phyloP scores from a whole-genome alignment of 768 basidiomycete genomes.

The Tephrocybe sp. region DNA sequence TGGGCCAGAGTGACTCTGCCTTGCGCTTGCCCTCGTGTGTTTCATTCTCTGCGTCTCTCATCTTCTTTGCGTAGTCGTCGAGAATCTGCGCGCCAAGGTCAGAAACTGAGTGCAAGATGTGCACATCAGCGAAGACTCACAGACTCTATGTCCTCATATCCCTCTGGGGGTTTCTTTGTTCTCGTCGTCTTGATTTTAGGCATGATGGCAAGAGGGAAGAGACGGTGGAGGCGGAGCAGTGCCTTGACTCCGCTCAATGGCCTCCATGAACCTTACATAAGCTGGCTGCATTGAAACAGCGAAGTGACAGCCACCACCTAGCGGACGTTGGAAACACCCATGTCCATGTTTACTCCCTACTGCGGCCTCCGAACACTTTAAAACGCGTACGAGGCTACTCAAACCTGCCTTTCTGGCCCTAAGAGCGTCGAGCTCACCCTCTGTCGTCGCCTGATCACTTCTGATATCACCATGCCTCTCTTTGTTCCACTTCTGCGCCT shows the following conservation, averaged over 20 bases:
- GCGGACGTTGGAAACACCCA: conserved; percentile 9
- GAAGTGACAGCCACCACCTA: conserved; percentile 4
- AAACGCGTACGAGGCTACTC: conserved; percentile 13
- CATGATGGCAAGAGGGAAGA: conserved; percentile 55
- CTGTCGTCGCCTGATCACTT: background rate
- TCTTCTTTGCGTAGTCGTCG: conserved; percentile 98
- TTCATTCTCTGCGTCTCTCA: conserved; percentile 99
- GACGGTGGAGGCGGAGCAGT: conserved; percentile 1
- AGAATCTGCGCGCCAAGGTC: conserved; percentile 63
- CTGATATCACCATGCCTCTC: conserved; percentile 52
- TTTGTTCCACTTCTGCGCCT: conserved; percentile 69
- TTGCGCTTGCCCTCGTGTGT: conserved; percentile 98
- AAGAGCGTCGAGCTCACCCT: background rate
- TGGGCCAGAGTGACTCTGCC: conserved; percentile 92
- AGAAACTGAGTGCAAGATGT: background rate
- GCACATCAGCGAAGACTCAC: conserved; percentile 37
- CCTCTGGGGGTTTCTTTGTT: conserved; percentile 94
- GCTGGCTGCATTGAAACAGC: conserved; percentile 13
- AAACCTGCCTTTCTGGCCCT: background rate
- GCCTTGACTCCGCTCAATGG: conserved; percentile 3
- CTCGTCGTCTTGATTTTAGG: conserved; percentile 92
- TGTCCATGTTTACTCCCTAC: conserved; percentile 13
- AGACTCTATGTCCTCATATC: conserved; percentile 89
- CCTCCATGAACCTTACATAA: conserved; percentile 18
- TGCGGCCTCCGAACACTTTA: conserved; percentile 7